A percentile compares a stretch with the other conserved stretches of the same genome.
These are phyloP conservation scores for Orbilia blumenaviensis DNA, from an alignment of 2,329 filamentous ascomycete species.

Conservation along the genomic window DNA sequence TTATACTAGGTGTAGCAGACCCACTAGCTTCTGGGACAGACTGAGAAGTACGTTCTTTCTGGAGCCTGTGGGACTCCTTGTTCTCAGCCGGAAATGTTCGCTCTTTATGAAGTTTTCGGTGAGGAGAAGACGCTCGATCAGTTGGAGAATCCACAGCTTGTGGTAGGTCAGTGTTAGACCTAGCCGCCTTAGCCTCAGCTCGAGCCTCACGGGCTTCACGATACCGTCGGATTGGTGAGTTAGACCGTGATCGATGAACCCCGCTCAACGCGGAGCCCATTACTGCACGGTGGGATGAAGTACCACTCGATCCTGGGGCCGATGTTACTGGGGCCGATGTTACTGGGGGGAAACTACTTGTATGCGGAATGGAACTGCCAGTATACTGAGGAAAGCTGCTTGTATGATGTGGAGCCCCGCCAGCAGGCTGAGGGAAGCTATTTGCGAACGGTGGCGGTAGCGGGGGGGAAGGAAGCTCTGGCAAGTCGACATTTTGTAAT, in stretches of 20 bases:
- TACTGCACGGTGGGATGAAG: constrained; percentile 32
- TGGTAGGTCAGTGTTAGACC: constrained; percentile 21
- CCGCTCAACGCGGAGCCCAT: constrained; percentile 37
- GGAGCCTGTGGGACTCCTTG: constrained; percentile 5
- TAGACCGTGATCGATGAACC: constrained; percentile 43
- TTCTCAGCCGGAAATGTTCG: constrained; percentile 6
- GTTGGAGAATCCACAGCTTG: not conserved
- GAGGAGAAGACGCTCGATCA: not conserved
- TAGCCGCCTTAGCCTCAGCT: not conserved
- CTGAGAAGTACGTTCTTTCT: constrained; percentile 17
- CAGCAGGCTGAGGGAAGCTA: not conserved
- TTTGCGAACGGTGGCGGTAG: not conserved
- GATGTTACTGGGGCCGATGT: not conserved
- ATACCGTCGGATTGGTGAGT: constrained; percentile 18
- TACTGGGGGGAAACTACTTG: not conserved
- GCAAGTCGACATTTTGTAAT: not conserved
- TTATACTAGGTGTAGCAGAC: constrained; percentile 6
- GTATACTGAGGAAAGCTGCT: not conserved
- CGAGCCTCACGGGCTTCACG: not conserved
- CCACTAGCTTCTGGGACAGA: constrained; percentile 4
- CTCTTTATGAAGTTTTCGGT: constrained; percentile 38
- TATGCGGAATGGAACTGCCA: not conserved
- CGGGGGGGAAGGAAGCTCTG: constrained; percentile 2
- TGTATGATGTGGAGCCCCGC: not conserved
- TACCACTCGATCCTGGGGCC: not conserved